Base-by-base conservation (phyloP, 2,329 filamentous ascomycete species). In the Aspergillus ruber region DNA sequence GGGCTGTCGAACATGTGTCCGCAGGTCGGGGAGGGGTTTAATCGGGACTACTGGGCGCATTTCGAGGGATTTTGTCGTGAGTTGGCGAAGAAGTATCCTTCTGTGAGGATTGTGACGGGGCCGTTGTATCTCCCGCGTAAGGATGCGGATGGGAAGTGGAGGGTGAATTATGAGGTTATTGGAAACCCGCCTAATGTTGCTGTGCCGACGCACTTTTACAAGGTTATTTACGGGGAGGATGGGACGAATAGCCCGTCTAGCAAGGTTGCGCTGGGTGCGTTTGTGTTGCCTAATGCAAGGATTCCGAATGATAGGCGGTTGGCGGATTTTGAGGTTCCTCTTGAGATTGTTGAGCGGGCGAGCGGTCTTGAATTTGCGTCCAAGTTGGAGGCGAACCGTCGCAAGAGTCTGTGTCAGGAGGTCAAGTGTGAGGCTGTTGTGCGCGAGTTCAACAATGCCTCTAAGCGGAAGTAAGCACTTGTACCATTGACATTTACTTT, bases 121-220 rank as follows among this genome's bases (percentile, higher is more conserved):
- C 93, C 93, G 2, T 72, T 98, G 39, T 98, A 98, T 71, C 80
- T 98, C 18, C 93, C 93, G 8, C 86, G 86, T 68, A 81, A 84
- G 50, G 89, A 95, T 56, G 77, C 83, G 4, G 93, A 97, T 74
- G 86, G 87, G 59, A 97, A 97, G 75, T 98, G 90, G 90, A 85
- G 90, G 57, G 90, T 96, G 49, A 84, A 79, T 51, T 97, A 98
- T 74, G 93, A 98, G 74, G 86, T 98, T 50, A 95, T 98, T 59
- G 93, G 93, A 35, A 86, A 78, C 65, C 93, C 93, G 55, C 91
- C 93, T 6, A 94, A 90, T 61, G 86, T 98, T 47, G 90, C 93
- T 21, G 93, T 98, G 45, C 93, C 93, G 3, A 98, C 93, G 18
- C 93, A 98, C 70, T 98, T 98, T 74, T 98, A 95, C 80, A 98